Conservation (phyloP, 495 filamentous ascomycete species). For the Penicillium cinerascens region DNA sequence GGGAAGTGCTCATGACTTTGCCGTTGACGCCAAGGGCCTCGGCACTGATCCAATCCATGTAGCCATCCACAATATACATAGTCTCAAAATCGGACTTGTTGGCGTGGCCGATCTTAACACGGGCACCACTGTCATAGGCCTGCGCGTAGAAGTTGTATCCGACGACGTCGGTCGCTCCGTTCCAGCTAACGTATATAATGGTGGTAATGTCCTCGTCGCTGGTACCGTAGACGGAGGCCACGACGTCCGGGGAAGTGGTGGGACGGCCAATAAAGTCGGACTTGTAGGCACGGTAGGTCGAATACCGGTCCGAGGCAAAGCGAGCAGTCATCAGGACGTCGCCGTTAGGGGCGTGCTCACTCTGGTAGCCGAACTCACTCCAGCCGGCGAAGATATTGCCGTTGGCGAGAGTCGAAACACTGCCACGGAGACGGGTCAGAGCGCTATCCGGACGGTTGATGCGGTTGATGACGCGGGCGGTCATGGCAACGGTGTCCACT, state of each 20-base stretch:
- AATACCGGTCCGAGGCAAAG: constrained; percentile 35
- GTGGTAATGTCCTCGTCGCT: constrained; percentile 31
- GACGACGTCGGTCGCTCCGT: constrained; percentile 45
- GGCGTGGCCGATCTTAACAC: constrained; percentile 32
- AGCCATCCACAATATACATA: constrained; percentile 43
- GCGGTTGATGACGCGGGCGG: constrained; percentile 39
- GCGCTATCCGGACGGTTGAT: constrained; percentile 46
- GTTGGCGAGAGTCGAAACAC: constrained; percentile 51
- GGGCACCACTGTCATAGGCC: constrained; percentile 19
- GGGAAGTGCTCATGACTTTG: constrained; percentile 30
- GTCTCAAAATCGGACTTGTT: constrained; percentile 43
- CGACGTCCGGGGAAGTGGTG: constrained; percentile 29
- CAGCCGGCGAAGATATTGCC: constrained; percentile 57
- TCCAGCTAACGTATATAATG: constrained; percentile 47
- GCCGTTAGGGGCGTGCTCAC: constrained; percentile 53
- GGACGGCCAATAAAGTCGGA: constrained; percentile 37
- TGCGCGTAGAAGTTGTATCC: constrained; percentile 40
- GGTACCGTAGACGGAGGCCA: constrained; percentile 37
- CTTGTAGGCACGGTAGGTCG: constrained; percentile 44
- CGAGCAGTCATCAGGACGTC: constrained; percentile 46
- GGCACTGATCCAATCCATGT: constrained; percentile 36
- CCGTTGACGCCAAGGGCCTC: constrained; percentile 37
- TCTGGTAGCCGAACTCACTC: constrained; percentile 55
- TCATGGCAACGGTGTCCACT: constrained; percentile 46
- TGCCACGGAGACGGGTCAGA: constrained; percentile 59